Evolutionary conservation across 345 rosid species (phyloP), one percentile per base, ranked within the genome.

Genomic region (Viola odorata): DNA sequence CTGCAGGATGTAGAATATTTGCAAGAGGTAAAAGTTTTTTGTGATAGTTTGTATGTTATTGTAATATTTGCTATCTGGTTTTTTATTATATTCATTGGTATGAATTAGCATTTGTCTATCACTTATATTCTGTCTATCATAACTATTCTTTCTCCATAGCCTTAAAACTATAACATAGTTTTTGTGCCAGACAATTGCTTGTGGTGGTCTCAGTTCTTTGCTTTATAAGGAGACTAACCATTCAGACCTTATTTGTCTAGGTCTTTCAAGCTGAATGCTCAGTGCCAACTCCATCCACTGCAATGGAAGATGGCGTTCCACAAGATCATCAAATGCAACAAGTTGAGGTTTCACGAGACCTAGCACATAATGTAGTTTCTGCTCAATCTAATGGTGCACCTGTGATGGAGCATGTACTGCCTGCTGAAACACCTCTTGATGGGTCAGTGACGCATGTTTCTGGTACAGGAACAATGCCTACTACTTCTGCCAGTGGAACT

Each of bases 271-370:
- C 7, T 42, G 45, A 42, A 42, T 42, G 7, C 11, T 11, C 45
- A 6, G 8, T 42, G 45, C 73, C 66, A 40, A 52, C 62, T n/a
- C 36, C 75, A 62, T 69, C 75, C 54, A 64, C 78, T 69, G 73
- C 49, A 69, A 61, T 48, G 15, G 75, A 63, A 61, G 67, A 55
- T 64, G 69, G 72, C 67, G 64, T 61, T 55, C 73, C 72, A 65
- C 63, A 48, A 15, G 45, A 12, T 66, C 80, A 41, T 38, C 66
- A 45, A 49, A 66, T 75, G 47, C 69, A 51, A 37, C 77, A 51
- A 53, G 60, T 55, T 73, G 75, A 60, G 8, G 45, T 52, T 53
- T 55, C 60, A 16, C 38, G 41, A 4, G 41, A 6, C 23, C 54
- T 57, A 56, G 57, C 56, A 8, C 2, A 8, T 53, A 37, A 17